Base-by-base conservation (phyloP, 371 early-diverging fungal genomes). In the Gilbertella persicaria region DNA sequence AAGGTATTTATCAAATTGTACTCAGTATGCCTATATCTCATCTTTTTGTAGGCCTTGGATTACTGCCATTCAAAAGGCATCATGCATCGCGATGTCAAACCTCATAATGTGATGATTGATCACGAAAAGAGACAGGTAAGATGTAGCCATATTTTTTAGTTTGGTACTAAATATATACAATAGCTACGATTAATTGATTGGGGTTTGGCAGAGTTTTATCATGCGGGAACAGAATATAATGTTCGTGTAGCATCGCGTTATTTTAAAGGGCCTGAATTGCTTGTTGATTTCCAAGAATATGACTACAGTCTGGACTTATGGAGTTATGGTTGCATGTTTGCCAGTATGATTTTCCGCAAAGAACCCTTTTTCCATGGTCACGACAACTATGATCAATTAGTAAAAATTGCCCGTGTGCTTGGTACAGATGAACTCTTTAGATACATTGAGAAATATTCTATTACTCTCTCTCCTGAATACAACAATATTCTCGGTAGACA, bases 31-130 rank as follows among this genome's bases (percentile, higher is more conserved):
- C n/a, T n/a, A n/a, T n/a, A n/a, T n/a, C n/a, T n/a, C n/a, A n/a
- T n/a, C n/a, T n/a, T n/a, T n/a, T n/a, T n/a, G n/a, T 37, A 58
- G 89, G 99, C 99, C 8, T 83, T 99, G 63, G 98, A 97, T 62
- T 98, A 92, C 59, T 93, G 95, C 64, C 99, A 99, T 66, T 95
- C 97, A n/a, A 85, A 89, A 60, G 99, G 99, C 21, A 99, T 99
- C 70, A 97, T 99, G 94, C 99, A 99, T 72, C 86, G 99, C 52
- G 99, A 99, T 75, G 97, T 99, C 53, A 99, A 99, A 75, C 99
- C 99, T 37, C 98, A 98, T 71, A 99, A 99, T 62, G 97, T 99
- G 24, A 99, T 99, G 94, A 99, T 99, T 67, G 96, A 99, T 69
- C 96, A 96, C 61, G 90, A 89, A 62, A 89, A 90, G 72, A 88